phyloP scores from a whole-genome alignment of 306 rosid genomes.

The Pueraria montana region DNA sequence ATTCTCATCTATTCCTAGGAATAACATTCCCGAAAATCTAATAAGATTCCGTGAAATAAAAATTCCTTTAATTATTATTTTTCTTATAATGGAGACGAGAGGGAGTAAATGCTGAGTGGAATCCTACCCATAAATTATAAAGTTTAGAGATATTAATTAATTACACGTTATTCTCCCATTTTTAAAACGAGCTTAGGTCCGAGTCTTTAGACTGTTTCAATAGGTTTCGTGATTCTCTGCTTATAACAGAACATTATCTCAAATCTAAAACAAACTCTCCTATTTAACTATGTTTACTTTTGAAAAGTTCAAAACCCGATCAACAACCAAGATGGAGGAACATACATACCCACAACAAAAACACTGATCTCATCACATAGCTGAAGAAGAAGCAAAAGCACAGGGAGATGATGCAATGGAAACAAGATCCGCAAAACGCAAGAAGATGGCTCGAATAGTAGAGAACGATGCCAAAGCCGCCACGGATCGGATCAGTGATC shows the following conservation, averaged over 20 bases:
- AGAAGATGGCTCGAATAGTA: conserved; percentile 44
- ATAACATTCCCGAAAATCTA: no score
- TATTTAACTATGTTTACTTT: conserved; percentile 44
- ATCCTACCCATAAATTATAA: neutral
- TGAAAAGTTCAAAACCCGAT: conserved; percentile 69
- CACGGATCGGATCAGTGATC: conserved; percentile 72
- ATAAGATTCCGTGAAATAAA: no score
- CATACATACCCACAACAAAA: conserved; percentile 17
- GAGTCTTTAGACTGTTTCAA: conserved; percentile 46
- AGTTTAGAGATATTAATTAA: neutral
- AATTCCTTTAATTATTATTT: no score
- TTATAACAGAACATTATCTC: conserved; percentile 1
- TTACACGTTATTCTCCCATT: neutral
- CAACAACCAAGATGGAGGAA: conserved; percentile 23
- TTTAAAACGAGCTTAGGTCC: neutral
- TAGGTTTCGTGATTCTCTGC: conserved; percentile 27
- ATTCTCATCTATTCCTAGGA: no score
- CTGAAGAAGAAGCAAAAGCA: neutral
- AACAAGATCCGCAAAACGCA: conserved; percentile 71
- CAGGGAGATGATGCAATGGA: conserved; percentile 60
- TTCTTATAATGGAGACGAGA: no score
- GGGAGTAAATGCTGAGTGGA: neutral
- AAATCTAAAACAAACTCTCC: conserved; percentile 60
- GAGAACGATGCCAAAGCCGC: conserved; percentile 22
- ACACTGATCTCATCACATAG: neutral